Conservation (phyloP, 2,329 filamentous ascomycete genomes). For the Ophiostoma ips region DNA sequence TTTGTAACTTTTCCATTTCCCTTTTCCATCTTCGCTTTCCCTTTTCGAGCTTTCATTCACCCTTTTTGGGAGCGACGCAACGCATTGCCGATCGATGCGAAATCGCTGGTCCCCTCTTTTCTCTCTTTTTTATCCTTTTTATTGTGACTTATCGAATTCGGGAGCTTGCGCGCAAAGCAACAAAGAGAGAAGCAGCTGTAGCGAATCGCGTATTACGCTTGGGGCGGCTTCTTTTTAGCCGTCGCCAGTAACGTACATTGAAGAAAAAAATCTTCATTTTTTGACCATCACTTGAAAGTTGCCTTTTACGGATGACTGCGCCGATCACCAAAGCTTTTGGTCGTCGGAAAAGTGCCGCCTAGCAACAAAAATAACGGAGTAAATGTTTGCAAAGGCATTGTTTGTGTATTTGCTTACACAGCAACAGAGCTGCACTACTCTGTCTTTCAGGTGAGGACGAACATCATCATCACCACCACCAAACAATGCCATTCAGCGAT, state of each 20-base stretch:
- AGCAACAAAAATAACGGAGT: neutral
- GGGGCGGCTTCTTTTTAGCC: neutral
- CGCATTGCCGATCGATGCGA: neutral
- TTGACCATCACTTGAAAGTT: neutral
- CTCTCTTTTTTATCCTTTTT: neutral
- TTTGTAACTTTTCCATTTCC: too few species aligned
- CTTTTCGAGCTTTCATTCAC: too few species aligned
- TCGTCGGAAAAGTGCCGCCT: neutral
- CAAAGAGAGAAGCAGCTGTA: neutral
- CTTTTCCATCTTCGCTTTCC: too few species aligned
- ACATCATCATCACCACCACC: too few species aligned
- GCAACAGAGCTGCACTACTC: too few species aligned
- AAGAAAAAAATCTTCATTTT: neutral
- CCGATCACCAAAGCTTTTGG: neutral
- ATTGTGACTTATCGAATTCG: too few species aligned
- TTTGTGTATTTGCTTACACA: too few species aligned
- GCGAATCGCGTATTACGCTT: constrained; percentile 3
- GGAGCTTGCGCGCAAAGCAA: neutral
- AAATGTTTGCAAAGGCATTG: too few species aligned
- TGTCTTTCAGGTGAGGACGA: too few species aligned
- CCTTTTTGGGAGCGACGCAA: too few species aligned
- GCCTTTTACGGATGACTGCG: neutral
- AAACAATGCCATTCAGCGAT: too few species aligned
- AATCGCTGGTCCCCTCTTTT: neutral
- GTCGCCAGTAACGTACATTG: neutral